Percentiles rank a stretch among this genome's conserved stretches.
Conservation (phyloP, 805 yeast genomes). For the Saturnispora sekii region DNA sequence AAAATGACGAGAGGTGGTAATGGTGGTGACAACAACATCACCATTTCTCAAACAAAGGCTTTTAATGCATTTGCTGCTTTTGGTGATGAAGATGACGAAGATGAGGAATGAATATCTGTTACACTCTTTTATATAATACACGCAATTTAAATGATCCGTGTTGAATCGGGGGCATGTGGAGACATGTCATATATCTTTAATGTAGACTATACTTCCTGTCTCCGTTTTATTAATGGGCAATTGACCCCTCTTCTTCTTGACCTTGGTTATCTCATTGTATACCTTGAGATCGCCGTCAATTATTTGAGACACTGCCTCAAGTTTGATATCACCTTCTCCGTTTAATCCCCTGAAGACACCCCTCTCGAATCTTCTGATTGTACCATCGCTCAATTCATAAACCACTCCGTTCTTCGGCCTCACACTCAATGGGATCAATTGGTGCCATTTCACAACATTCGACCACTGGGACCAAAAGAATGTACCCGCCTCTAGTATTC, state of each 20-base stretch:
- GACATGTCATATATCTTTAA: too few species aligned
- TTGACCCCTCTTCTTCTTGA: too few species aligned
- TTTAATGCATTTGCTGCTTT: slow-evolving; percentile 82
- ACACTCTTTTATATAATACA: background rate
- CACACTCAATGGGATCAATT: background rate
- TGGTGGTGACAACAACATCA: slow-evolving; percentile 52
- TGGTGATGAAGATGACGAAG: slow-evolving; percentile 36
- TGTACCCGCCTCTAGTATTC: background rate
- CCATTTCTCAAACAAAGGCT: slow-evolving; percentile 53
- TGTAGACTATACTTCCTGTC: too few species aligned
- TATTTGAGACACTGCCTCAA: too few species aligned
- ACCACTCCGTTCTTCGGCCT: background rate
- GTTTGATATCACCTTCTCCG: too few species aligned
- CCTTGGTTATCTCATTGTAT: too few species aligned
- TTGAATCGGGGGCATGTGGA: too few species aligned
- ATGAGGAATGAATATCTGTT: slow-evolving; percentile 4
- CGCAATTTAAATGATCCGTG: background rate
- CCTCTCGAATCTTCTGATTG: too few species aligned
- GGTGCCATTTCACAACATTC: background rate
- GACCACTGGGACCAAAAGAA: slow-evolving; percentile 6
- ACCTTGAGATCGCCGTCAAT: too few species aligned
- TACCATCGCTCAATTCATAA: too few species aligned
- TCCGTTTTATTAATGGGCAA: too few species aligned
- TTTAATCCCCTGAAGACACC: too few species aligned
- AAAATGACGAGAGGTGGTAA: slow-evolving; percentile 68